Evolutionary conservation across 2,329 filamentous ascomycete species (phyloP).

Genomic region (Blastomyces parvus): DNA sequence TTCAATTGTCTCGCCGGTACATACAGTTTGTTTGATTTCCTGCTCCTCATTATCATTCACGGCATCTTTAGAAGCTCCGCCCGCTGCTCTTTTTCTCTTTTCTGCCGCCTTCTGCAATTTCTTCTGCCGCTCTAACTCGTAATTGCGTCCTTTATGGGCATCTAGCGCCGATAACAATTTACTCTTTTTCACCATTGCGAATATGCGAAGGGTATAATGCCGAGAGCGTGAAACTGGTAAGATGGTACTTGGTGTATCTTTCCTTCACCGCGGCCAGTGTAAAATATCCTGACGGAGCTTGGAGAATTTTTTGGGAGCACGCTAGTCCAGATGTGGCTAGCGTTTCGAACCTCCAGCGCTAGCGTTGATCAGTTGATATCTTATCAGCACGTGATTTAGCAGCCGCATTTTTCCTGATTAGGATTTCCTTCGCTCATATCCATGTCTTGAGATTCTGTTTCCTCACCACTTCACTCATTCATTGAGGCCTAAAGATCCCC

Average conservation of each 20-base stretch:
- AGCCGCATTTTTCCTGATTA: not conserved
- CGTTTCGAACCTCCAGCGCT: not conserved
- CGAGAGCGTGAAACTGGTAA: not conserved
- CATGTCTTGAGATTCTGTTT: not conserved
- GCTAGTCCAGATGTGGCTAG: not conserved
- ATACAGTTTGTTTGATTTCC: constrained; percentile 19
- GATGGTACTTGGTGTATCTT: not conserved
- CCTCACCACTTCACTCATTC: not conserved
- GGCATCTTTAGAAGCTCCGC: constrained; percentile 11
- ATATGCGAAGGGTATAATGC: not conserved
- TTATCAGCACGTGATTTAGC: not conserved
- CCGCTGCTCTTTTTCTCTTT: constrained; percentile 35
- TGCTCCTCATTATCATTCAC: constrained; percentile 22
- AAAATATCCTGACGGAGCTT: constrained; percentile 1
- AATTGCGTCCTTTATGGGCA: constrained; percentile 53
- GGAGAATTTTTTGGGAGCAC: not conserved
- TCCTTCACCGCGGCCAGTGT: not conserved
- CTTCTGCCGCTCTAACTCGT: constrained; percentile 67
- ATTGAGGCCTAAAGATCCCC: not conserved
- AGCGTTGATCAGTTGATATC: not conserved
- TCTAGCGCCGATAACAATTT: constrained; percentile 52
- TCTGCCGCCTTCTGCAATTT: constrained; percentile 49
- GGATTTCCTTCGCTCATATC: not conserved
- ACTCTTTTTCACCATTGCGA: constrained; percentile 43
- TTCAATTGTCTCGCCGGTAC: not conserved